Conservation (phyloP, 768 basidiomycete species). For the Termitomyces eurrhizus region DNA sequence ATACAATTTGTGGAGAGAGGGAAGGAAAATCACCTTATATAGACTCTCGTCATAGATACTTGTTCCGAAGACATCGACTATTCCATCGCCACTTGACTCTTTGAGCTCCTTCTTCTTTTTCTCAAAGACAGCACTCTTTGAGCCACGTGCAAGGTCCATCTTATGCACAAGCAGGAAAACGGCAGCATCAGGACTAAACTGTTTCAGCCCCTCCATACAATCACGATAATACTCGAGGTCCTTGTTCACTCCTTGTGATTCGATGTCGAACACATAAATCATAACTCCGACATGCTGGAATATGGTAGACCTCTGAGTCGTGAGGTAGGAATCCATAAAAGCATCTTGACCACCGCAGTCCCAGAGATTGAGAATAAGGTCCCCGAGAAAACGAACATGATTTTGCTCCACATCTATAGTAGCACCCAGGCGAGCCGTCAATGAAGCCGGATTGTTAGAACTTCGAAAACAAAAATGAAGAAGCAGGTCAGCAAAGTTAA, state of each 20-base stretch:
- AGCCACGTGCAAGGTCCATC: constrained; percentile 88
- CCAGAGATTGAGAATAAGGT: constrained; percentile 95
- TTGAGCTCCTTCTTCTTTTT: constrained; percentile 73
- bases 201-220: constrained; percentile 78
- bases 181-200: constrained; percentile 76
- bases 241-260: constrained; percentile 76
- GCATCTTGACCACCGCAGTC: constrained; percentile 98
- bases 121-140: constrained; percentile 55
- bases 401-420: constrained; percentile 99
- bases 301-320: constrained; percentile 87
- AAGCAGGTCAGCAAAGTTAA: constrained; percentile 1
- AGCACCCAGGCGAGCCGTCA: constrained; percentile 88
- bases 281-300: constrained; percentile 96
- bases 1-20: neutral
- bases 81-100: constrained; percentile 56
- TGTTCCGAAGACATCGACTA: constrained; percentile 81
- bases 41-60: constrained; percentile 97
- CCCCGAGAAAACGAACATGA: constrained; percentile 94
- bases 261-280: constrained; percentile 98
- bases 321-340: constrained; percentile 97
- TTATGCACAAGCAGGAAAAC: constrained; percentile 95
- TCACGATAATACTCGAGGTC: constrained; percentile 92
- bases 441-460: constrained; percentile 90
- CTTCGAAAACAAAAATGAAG: constrained; percentile 34
- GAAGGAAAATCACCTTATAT: constrained; percentile 63